Evolutionary conservation across 352 stramenopile species (phyloP).

Genomic region (Phytophthora pini): DNA sequence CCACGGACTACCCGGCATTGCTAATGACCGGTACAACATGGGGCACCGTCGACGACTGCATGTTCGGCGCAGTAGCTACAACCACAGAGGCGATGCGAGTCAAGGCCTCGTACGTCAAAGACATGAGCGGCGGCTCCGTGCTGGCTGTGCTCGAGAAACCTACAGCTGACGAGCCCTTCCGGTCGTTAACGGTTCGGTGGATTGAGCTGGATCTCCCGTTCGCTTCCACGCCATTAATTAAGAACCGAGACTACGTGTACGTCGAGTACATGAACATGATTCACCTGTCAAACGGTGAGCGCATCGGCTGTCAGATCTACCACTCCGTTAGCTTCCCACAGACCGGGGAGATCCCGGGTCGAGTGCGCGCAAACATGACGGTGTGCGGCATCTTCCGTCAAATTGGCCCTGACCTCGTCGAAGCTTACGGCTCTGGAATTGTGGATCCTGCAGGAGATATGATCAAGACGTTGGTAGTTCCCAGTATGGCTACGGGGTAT

Average conservation of each 20-base stretch:
- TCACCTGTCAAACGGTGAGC: conserved; percentile 36
- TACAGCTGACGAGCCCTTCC: conserved; percentile 52
- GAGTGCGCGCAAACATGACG: conserved; percentile 51
- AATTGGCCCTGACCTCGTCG: conserved; percentile 41
- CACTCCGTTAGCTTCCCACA: conserved; percentile 59
- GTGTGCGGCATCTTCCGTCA: conserved; percentile 61
- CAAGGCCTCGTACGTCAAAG: conserved; percentile 52
- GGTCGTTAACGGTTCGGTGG: conserved; percentile 38
- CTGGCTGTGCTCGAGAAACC: conserved; percentile 46
- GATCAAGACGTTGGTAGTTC: conserved; percentile 29
- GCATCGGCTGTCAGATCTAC: conserved; percentile 50
- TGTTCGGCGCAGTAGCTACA: conserved; percentile 40
- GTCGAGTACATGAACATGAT: conserved; percentile 56
- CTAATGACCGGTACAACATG: conserved; percentile 34
- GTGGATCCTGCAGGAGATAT: conserved; percentile 39
- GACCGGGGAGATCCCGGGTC: conserved; percentile 34
- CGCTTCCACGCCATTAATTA: conserved; percentile 23
- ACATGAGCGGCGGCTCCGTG: conserved; percentile 44
- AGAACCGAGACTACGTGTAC: conserved; percentile 54
- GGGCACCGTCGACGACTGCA: conserved; percentile 40
- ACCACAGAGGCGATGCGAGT: conserved; percentile 42
- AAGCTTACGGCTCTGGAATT: conserved; percentile 47
- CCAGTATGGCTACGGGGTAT: conserved; percentile 23
- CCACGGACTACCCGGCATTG: conserved; percentile 23
- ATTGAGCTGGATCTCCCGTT: conserved; percentile 38